phyloP scores from a whole-genome alignment of 495 filamentous ascomycete species.

The Penicillium angulare region DNA sequence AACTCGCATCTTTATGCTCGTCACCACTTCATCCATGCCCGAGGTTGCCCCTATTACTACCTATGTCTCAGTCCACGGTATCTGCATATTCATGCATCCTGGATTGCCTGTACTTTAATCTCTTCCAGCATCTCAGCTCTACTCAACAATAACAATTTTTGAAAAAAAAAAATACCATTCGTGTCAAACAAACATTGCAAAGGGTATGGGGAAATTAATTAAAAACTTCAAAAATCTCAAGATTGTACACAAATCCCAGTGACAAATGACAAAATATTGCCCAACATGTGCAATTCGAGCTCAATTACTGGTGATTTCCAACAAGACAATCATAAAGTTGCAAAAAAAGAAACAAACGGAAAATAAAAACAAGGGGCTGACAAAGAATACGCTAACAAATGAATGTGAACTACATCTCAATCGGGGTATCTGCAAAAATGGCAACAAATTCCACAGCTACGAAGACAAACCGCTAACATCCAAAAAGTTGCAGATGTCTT shows the following conservation, averaged over 20 bases:
- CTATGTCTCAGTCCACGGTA: not conserved
- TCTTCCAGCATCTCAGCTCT: not conserved
- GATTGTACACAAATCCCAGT: not conserved
- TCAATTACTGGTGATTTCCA: too few species aligned
- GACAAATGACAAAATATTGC: not conserved
- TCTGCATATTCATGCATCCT: not conserved
- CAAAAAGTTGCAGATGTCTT: conserved; percentile 75
- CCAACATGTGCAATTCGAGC: too few species aligned
- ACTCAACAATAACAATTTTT: too few species aligned
- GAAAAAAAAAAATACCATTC: too few species aligned
- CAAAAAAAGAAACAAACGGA: not conserved
- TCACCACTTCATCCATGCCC: not conserved
- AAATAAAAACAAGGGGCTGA: too few species aligned
- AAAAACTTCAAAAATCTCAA: not conserved
- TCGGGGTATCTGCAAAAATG: too few species aligned
- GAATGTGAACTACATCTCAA: too few species aligned
- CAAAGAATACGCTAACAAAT: not conserved
- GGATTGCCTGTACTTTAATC: not conserved
- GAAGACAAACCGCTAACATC: conserved; percentile 36
- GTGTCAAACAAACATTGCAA: conserved; percentile 4
- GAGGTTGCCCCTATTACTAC: not conserved
- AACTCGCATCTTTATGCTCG: not conserved
- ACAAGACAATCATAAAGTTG: not conserved
- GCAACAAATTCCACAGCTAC: conserved; percentile 5
- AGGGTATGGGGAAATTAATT: not conserved